Percentiles rank a stretch among this genome's conserved stretches.
phyloP scores from a whole-genome alignment of 371 early-diverging fungal genomes.

The Mortierella sp. region DNA sequence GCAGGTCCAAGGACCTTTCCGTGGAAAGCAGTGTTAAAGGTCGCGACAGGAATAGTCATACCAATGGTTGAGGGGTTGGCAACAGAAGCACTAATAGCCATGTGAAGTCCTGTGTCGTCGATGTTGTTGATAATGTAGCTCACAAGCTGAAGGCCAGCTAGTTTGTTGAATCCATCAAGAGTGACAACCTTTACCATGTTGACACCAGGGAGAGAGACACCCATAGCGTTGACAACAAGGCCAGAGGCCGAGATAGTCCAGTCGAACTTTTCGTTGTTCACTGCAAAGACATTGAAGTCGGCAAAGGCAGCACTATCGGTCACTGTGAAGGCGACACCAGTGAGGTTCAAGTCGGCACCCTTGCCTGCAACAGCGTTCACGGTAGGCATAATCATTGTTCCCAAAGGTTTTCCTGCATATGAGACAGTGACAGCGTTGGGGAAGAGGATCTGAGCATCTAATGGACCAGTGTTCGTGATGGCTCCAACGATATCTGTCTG shows the following conservation, averaged over 20 bases:
- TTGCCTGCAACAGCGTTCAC: slow-evolving; percentile 55
- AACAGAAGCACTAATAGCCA: slow-evolving; percentile 37
- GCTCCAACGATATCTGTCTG: slow-evolving; percentile 63
- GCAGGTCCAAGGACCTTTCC: slow-evolving; percentile 47
- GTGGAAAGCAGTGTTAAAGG: slow-evolving; percentile 34
- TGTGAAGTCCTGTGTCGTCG: slow-evolving; percentile 42
- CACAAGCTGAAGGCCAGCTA: slow-evolving; percentile 18
- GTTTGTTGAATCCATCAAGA: slow-evolving; percentile 62
- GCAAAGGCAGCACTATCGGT: slow-evolving; percentile 62
- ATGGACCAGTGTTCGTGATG: slow-evolving; percentile 69
- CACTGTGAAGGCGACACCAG: slow-evolving; percentile 59
- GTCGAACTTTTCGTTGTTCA: slow-evolving; percentile 65
- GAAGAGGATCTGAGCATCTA: slow-evolving; percentile 70
- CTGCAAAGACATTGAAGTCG: slow-evolving; percentile 62
- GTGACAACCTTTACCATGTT: slow-evolving; percentile 66
- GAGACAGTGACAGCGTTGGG: slow-evolving; percentile 64
- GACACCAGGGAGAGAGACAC: slow-evolving; percentile 66
- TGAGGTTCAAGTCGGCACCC: slow-evolving; percentile 65
- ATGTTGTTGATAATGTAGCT: slow-evolving; percentile 33
- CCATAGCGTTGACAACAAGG: slow-evolving; percentile 67
- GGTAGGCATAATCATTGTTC: slow-evolving; percentile 64
- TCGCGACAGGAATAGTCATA: slow-evolving; percentile 44
- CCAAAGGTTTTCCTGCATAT: slow-evolving; percentile 62
- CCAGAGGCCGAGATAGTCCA: slow-evolving; percentile 67
- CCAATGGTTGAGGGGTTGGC: slow-evolving; percentile 57